Base-by-base conservation (phyloP, 768 basidiomycete genomes). In the Scleroderma bovista region DNA sequence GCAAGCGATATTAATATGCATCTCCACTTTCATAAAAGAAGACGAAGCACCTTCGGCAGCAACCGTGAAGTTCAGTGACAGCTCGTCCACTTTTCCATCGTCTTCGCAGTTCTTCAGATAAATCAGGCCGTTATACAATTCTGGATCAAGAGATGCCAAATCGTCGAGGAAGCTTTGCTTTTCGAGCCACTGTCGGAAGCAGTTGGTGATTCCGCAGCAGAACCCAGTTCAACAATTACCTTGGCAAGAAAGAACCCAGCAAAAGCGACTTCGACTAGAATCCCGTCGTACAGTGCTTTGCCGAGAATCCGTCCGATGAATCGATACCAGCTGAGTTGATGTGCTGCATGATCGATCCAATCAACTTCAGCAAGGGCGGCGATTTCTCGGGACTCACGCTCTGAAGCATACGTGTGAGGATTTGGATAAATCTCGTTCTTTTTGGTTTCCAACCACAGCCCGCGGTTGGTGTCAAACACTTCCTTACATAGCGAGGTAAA, bases 371-470 rank as follows among this genome's bases (percentile, higher is more conserved):
- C 9, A 41, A 37, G 26, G 20, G 40, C 23, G n/a, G 39, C 0
- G 15, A 11, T 9, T 15, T n/a, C 3, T 15, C 22, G 29, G 13
- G 29, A 70, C 83, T 62, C 55, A 91, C 90, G 40, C 70, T 97
- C 93, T 1, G 82, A 87, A 1, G 96, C 93, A 65, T 96, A 97
- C 0, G 79, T 75, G 63, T 93, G 92, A 8, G 93, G 92, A 58
- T 93, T 94, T 0, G 96, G 96, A 61, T 97, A 99, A 40, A 99
- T 72, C 67, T 97, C 93, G 48, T 96, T 90, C 68, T 92, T 88
- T 66, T 81, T 80, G 50, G 86, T 99, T 23, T 80, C 83, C 23
- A 95, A 73, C 96, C 96, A 99, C 5, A 99, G 71, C 10, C 96
- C 96, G 5, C 93, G 83, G 60, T 98, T 83, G 2, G 88, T 86